Evolutionary conservation across 495 filamentous ascomycete species (phyloP).

Genomic region (Neurospora sp.): DNA sequence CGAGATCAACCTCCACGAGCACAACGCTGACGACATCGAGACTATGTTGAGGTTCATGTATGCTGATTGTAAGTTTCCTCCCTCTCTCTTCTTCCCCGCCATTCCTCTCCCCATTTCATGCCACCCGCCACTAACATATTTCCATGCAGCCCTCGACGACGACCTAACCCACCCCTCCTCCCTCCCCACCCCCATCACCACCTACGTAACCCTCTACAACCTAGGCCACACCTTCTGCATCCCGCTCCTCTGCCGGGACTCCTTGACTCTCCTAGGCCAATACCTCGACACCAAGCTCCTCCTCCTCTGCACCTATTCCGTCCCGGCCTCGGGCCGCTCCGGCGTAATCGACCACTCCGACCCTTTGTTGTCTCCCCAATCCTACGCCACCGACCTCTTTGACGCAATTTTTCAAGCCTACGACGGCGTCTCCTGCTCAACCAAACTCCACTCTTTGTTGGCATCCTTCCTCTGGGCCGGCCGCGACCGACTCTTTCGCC

Average conservation of each 20-base stretch:
- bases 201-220: constrained; percentile 9
- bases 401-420: background rate
- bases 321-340: background rate
- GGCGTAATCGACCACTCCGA: background rate
- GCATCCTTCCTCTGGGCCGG: constrained; percentile 12
- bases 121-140: too few species aligned
- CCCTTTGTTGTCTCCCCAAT: background rate
- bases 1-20: constrained; percentile 3
- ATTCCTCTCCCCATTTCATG: background rate
- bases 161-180: background rate
- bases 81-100: background rate
- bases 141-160: constrained; percentile 4
- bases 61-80: constrained; percentile 2
- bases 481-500: constrained; percentile 3
- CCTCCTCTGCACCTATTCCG: constrained; percentile 7
- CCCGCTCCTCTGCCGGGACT: constrained; percentile 3
- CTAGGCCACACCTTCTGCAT: constrained; percentile 6
- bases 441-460: constrained; percentile 4
- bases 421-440: background rate
- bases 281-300: constrained; percentile 9
- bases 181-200: background rate
- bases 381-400: constrained; percentile 4
- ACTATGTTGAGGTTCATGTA: constrained; percentile 7
- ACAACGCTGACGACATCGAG: background rate
- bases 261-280: constrained; percentile 3